These are phyloP conservation scores for Uromyces viciae-fabae DNA, from an alignment of 1,284 basidiomycete species.

Conservation along the genomic window DNA sequence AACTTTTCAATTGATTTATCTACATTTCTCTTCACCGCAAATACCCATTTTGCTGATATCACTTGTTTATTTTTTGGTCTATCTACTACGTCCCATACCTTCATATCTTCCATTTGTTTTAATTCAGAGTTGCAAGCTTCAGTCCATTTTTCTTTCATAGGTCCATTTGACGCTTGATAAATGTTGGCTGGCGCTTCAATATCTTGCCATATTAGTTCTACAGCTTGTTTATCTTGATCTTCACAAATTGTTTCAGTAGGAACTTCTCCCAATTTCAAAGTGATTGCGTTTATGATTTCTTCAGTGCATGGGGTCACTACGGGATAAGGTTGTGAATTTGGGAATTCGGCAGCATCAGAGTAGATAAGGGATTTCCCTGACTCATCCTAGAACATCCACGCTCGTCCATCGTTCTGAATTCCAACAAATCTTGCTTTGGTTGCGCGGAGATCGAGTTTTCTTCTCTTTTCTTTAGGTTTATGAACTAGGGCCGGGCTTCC, in stretches of 20 bases:
- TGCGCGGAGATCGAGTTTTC: slow-evolving; percentile 4
- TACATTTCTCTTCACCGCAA: neutral
- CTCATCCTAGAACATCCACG: slow-evolving; percentile 7
- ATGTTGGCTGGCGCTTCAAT: neutral
- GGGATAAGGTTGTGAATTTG: neutral
- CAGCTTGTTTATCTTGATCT: neutral
- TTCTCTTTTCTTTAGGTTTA: neutral
- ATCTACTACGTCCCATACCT: neutral
- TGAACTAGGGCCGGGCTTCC: neutral
- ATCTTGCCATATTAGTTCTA: neutral
- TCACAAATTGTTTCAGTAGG: neutral
- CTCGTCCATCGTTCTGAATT: neutral
- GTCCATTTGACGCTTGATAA: neutral
- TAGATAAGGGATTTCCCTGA: neutral
- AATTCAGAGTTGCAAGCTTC: neutral
- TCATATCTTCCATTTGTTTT: neutral
- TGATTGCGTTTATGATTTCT: neutral
- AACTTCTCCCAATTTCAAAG: neutral
- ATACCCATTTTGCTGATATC: neutral
- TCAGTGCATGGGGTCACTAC: neutral
- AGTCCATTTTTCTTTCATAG: neutral
- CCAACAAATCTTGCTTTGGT: neutral
- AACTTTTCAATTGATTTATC: neutral
- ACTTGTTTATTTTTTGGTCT: neutral
- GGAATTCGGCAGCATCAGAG: neutral